Evolutionary conservation across 1,284 basidiomycete species (phyloP), one percentile per base, ranked within the genome.

Genomic region (Hemileia vastatrix): DNA sequence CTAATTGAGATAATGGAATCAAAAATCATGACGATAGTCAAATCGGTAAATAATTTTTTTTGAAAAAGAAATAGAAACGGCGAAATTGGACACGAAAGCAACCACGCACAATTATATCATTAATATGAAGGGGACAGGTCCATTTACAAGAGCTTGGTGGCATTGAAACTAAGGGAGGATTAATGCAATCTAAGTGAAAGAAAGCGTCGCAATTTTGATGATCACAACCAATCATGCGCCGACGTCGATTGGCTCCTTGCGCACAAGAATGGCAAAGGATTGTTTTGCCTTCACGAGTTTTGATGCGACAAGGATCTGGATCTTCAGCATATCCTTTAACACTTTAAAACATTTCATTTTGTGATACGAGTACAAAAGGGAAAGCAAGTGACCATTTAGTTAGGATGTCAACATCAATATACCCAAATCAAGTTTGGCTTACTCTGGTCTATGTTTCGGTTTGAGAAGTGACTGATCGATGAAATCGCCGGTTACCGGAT

Each of bases 161-260:
- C 45, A 43, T 52, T 13, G 53, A 23, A 31, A 62, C 60, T 45
- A 62, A 53, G n/a, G 60, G 60, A 2, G 60, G 60, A 36, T 62
- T 47, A 4, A 62, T 19, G 24, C 60, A 62, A 23, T 62, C 60
- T 27, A 62, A 36, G 40, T 62, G 60, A 36, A 62, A 62, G 60
- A 55, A 44, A 27, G 44, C 15, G 36, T 56, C 27, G 23, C 60
- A 62, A n/a, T n/a, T n/a, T n/a, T n/a, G n/a, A 4, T 45, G 53
- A 18, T 50, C 53, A 48, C 60, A 62, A n/a, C 45, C 47, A 21
- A 62, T 54, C 3, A 62, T 62, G 6, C 45, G 52, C 3, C 49
- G 32, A 50, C 27, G 54, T 50, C 55, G 54, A 24, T 32, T 33
- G 15, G 53, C 52, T 6, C 31, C 60, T 18, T 43, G 53, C 15